These are phyloP conservation scores for Erythrophleum fordii DNA, from an alignment of 306 rosid genomes.

Conservation along the genomic window DNA sequence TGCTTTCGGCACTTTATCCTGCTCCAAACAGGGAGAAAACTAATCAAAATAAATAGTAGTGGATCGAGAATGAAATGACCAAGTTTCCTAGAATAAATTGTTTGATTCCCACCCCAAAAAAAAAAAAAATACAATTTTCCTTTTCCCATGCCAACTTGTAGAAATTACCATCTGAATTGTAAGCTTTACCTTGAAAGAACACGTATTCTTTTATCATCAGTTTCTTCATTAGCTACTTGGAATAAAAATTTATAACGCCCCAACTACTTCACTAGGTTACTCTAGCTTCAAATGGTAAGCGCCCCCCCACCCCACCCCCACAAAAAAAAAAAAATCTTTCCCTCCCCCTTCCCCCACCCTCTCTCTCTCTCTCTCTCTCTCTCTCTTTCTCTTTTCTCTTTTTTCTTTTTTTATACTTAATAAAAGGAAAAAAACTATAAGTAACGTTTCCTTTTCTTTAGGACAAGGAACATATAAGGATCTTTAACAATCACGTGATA, in stretches of 20 bases:
- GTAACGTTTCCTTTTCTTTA: background rate
- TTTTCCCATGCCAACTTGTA: background rate
- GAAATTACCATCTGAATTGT: background rate
- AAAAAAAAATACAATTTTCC: background rate
- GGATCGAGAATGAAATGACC: background rate
- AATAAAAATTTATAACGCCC: background rate
- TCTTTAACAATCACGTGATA: slow-evolving; percentile 4
- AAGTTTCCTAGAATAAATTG: background rate
- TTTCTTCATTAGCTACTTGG: background rate
- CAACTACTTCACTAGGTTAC: slow-evolving; percentile 6
- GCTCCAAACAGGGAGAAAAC: slow-evolving; percentile 35
- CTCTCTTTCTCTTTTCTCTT: too few relatives aligned
- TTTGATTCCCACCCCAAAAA: background rate
- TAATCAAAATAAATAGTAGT: slow-evolving; percentile 19
- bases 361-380: too few relatives aligned
- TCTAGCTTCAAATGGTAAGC: too few relatives aligned
- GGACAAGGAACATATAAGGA: background rate
- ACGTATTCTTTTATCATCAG: background rate
- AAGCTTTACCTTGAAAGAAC: background rate
- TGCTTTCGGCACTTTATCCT: slow-evolving; percentile 93
- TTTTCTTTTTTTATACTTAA: too few relatives aligned
- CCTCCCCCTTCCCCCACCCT: too few relatives aligned
- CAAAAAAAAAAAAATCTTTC: too few relatives aligned
- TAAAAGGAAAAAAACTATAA: too few relatives aligned
- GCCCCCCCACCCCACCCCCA: too few relatives aligned